A percentile compares a stretch with the other conserved stretches of the same genome.
These are phyloP conservation scores for Xylaria polymorpha DNA, from an alignment of 2,329 filamentous ascomycete species.

Conservation along the genomic window DNA sequence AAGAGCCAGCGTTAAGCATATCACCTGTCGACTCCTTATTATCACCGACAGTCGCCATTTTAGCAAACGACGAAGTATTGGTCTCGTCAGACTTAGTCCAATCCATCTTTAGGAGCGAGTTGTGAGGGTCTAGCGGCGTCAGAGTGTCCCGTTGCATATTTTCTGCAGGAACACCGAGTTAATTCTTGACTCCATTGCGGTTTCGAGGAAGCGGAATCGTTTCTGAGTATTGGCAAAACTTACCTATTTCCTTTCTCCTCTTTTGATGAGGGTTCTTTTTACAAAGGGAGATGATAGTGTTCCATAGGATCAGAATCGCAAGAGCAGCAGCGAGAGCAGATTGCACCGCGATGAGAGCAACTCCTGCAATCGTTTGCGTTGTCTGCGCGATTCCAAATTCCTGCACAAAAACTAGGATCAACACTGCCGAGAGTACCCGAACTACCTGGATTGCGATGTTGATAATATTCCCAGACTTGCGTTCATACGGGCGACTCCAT, in stretches of 20 bases:
- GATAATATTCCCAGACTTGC: constrained; percentile 89
- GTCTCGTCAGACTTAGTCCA: constrained; percentile 55
- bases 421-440: constrained; percentile 86
- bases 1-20: constrained; percentile 44
- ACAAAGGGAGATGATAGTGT: constrained; percentile 84
- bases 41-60: constrained; percentile 53
- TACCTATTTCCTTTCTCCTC: constrained; percentile 90
- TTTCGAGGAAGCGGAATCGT: constrained; percentile 14
- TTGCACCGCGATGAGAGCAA: constrained; percentile 94
- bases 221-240: constrained; percentile 52
- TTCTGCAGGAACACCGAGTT: constrained; percentile 61
- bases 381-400: constrained; percentile 90
- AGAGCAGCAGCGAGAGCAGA: constrained; percentile 83
- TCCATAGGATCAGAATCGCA: constrained; percentile 88
- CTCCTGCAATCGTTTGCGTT: constrained; percentile 91
- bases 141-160: constrained; percentile 81
- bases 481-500: constrained; percentile 87
- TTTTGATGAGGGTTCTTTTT: constrained; percentile 91
- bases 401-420: constrained; percentile 93
- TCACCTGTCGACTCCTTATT: constrained; percentile 45
- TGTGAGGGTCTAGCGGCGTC: constrained; percentile 87
- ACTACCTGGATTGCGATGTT: constrained; percentile 93
- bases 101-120: constrained; percentile 83
- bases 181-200: constrained; percentile 23
- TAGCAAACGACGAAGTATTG: constrained; percentile 57